phyloP scores from a whole-genome alignment of 306 rosid genomes.

The Senna siamea region DNA sequence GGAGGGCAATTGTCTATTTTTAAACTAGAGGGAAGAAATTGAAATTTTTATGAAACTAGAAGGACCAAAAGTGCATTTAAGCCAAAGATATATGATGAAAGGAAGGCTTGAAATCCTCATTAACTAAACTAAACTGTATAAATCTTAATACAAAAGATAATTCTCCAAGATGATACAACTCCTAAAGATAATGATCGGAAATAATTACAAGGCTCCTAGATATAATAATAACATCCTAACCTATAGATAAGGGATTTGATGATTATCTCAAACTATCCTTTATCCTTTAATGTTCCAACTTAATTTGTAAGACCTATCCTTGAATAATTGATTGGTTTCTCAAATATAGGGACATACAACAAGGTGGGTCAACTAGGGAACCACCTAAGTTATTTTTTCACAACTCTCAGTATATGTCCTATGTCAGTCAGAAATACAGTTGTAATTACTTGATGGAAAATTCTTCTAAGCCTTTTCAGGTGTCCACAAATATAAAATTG shows the following conservation, averaged over 20 bases:
- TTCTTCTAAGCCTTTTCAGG: conserved; percentile 11
- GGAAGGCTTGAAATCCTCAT: too few species aligned
- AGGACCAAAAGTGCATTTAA: too few species aligned
- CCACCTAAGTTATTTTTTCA: not conserved
- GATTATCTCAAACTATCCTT: not conserved
- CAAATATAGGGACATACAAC: too few species aligned
- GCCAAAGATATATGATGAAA: too few species aligned
- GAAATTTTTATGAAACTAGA: too few species aligned
- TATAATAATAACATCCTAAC: not conserved
- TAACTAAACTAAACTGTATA: too few species aligned
- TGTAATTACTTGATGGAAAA: conserved; percentile 3
- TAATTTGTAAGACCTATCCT: not conserved
- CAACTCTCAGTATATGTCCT: not conserved
- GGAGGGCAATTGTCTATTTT: too few species aligned
- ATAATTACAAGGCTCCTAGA: not conserved
- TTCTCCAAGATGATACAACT: not conserved
- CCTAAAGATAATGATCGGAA: not conserved
- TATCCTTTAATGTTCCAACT: not conserved
- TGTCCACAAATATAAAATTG: conserved; percentile 17
- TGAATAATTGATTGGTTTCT: not conserved
- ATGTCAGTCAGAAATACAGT: not conserved
- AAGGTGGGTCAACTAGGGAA: not conserved
- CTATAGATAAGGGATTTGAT: not conserved
- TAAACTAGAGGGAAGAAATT: too few species aligned
- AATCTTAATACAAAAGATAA: not conserved